Evolutionary conservation across 805 yeast genomes (phyloP).

Genomic region (Teunomyces funiuensis): DNA sequence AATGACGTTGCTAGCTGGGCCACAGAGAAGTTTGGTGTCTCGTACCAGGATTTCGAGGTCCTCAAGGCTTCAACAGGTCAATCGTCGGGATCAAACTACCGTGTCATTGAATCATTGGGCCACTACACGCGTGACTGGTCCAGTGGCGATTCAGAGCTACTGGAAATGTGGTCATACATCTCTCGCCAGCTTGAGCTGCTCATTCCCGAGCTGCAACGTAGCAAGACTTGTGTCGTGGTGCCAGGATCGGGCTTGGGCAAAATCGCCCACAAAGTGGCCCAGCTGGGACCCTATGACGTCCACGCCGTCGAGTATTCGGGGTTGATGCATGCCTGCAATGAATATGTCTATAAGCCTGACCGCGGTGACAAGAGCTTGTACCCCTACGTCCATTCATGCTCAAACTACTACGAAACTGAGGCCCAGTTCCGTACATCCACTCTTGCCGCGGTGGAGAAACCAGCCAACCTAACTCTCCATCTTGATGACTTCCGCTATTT

Average conservation of each 20-base stretch:
- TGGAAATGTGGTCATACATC: slow-evolving; percentile 56
- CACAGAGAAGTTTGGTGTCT: slow-evolving; percentile 45
- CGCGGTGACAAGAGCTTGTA: slow-evolving; percentile 20
- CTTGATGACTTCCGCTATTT: slow-evolving; percentile 68
- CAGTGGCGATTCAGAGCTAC: slow-evolving; percentile 47
- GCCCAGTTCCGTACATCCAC: slow-evolving; percentile 52
- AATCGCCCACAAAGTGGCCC: slow-evolving; percentile 62
- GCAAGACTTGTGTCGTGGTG: slow-evolving; percentile 54
- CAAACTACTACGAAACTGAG: slow-evolving; percentile 52
- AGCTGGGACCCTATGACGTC: slow-evolving; percentile 36
- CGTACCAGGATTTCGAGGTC: slow-evolving; percentile 30
- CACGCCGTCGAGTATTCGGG: slow-evolving; percentile 77
- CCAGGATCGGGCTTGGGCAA: slow-evolving; percentile 92
- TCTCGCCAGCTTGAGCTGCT: slow-evolving; percentile 36
- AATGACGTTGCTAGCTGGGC: slow-evolving; percentile 44
- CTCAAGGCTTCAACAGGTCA: slow-evolving; percentile 5
- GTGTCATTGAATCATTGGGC: slow-evolving; percentile 68
- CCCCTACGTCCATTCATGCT: slow-evolving; percentile 64
- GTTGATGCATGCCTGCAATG: slow-evolving; percentile 70
- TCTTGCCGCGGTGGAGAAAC: slow-evolving; percentile 35
- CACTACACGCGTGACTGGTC: slow-evolving; percentile 85
- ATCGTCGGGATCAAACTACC: slow-evolving; percentile 24
- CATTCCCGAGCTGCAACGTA: slow-evolving; percentile 25
- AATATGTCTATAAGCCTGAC: slow-evolving; percentile 45
- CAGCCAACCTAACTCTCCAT: slow-evolving; percentile 47